Percentiles rank a stretch among this genome's conserved stretches.
These are phyloP conservation scores for Helminthosporium solani DNA, from an alignment of 2,329 filamentous ascomycete genomes.

Conservation along the genomic window DNA sequence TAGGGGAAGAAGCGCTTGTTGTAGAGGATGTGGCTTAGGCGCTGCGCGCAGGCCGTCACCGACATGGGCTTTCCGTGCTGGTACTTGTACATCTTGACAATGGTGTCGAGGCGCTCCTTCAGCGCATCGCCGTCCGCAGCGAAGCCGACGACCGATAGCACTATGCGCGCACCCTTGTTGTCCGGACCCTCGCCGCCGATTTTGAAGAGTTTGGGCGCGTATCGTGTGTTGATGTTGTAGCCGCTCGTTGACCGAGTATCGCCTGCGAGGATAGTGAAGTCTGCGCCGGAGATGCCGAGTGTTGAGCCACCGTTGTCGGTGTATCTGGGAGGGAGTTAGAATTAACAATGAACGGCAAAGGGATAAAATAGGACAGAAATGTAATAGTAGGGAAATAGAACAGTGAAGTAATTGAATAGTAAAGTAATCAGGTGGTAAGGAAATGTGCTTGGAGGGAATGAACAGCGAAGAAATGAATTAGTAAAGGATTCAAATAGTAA, in stretches of 20 bases:
- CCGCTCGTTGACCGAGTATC: conserved; percentile 94
- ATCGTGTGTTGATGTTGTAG: conserved; percentile 97
- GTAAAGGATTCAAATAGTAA: no score
- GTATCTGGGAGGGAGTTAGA: conserved; percentile 62
- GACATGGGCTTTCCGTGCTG: conserved; percentile 96
- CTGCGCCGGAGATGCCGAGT: conserved; percentile 86
- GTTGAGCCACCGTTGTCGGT: conserved; percentile 98
- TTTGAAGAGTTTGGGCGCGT: conserved; percentile 93
- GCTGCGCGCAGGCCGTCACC: conserved; percentile 90
- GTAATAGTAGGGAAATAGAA: no score
- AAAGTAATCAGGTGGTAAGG: no score
- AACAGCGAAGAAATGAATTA: no score
- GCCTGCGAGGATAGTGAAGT: conserved; percentile 95
- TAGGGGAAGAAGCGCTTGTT: conserved; percentile 98
- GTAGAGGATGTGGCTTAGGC: conserved; percentile 93
- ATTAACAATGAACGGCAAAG: background rate
- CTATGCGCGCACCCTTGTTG: conserved; percentile 80
- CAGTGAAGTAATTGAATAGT: no score
- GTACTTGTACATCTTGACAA: conserved; percentile 99
- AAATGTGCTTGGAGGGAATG: no score
- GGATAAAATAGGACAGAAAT: no score
- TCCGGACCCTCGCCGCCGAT: conserved; percentile 88
- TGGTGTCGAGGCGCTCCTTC: conserved; percentile 87
- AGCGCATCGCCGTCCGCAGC: conserved; percentile 91
- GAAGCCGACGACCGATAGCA: conserved; percentile 93